Evolutionary conservation across 2,329 filamentous ascomycete species (phyloP), one percentile per base, ranked within the genome.

Genomic region (Tolypocladium capitatum): DNA sequence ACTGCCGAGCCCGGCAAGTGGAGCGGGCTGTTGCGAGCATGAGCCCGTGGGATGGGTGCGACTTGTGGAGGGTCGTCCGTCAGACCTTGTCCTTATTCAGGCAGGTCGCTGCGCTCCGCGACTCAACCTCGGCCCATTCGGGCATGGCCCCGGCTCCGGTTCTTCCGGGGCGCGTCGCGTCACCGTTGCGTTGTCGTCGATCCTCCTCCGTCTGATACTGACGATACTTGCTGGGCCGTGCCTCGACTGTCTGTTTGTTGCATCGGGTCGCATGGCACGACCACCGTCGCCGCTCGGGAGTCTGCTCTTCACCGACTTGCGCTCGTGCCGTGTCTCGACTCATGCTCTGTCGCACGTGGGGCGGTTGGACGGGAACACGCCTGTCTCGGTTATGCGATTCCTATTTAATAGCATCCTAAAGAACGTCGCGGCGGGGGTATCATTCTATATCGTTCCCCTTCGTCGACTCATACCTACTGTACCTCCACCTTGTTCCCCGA

Each of bases 401-500:
- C 24, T 6, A 42, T 18, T 28, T 16, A n/a, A n/a, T n/a, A 24
- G 38, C 38, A 28, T 11, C 5, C 1, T 16, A 11, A 13, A 18
- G 4, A 11, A 30, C 6, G 16, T 2, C 11, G 24, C 38, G 13
- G 21, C 16, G 38, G 16, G 38, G 38, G 24, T 42, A 18, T 30
- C 24, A 28, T 18, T 21, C 35, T 13, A 28, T n/a, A 6, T 18
- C 16, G 24, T 18, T n/a, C 14, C 13, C 36, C 20, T 18, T 24
- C 20, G 20, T 21, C 13, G 20, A 9, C 36, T 13, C 20, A 2
- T 9, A 40, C 3, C 24, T 3, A 14, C 4, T 27, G 8, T 7
- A 30, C 28, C 27, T 3, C 50, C 16, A 52, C 48, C n/a, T 50
- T 41, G 13, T 33, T 46, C 2, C 59, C 58, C 46, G 58, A 43